Conservation (phyloP, 805 yeast species). For the Pichia nakasei region DNA sequence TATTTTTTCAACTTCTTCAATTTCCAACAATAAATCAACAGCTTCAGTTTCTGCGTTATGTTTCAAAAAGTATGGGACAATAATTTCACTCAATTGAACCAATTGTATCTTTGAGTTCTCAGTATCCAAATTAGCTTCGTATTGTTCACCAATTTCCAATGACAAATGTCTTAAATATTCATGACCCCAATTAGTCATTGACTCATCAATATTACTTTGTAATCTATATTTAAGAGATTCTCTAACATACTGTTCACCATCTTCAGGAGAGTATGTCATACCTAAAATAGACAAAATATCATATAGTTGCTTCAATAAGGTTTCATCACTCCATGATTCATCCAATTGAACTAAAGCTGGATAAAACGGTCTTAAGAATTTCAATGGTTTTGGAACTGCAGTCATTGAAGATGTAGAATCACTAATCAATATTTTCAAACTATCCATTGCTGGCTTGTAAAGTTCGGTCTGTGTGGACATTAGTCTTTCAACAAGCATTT, state of each 20-base stretch:
- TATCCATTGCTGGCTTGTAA: conserved; percentile 53
- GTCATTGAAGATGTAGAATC: conserved; percentile 98
- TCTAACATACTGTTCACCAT: conserved; percentile 39
- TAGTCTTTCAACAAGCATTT: conserved; percentile 74
- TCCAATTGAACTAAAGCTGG: conserved; percentile 57
- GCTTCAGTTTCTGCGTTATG: conserved; percentile 99
- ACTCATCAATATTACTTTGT: conserved; percentile 32
- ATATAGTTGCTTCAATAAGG: conserved; percentile 48
- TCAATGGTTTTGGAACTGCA: conserved; percentile 97
- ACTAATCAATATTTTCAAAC: conserved; percentile 69
- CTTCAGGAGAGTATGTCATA: conserved; percentile 84
- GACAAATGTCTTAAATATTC: conserved; percentile 96
- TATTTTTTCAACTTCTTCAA: conserved; percentile 77
- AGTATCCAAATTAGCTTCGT: conserved; percentile 39
- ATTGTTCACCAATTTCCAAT: conserved; percentile 86
- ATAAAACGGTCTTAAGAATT: conserved; percentile 85
- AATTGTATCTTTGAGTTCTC: conserved; percentile 29
- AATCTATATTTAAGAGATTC: conserved; percentile 78
- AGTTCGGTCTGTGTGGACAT: conserved; percentile 42
- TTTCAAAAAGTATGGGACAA: conserved; percentile 82
- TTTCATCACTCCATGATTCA: conserved; percentile 49
- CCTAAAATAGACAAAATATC: conserved; percentile 89
- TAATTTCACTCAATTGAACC: conserved; percentile 57
- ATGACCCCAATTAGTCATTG: conserved; percentile 91
- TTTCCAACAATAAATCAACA: conserved; percentile 82